Conservation (phyloP, 1,284 basidiomycete genomes). For the Rugosomyces carneus region DNA sequence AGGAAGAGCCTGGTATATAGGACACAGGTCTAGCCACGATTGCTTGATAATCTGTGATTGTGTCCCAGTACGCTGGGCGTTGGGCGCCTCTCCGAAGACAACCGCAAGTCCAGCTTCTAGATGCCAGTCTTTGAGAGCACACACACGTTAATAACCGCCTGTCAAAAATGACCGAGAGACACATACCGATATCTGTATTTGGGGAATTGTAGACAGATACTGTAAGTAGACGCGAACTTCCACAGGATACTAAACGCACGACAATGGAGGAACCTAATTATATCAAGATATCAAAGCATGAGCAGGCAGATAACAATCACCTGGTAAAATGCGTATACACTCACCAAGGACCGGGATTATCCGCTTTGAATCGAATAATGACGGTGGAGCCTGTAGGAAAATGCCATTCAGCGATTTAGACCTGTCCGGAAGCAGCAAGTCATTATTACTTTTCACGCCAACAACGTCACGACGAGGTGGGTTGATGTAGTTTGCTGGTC, state of each 20-base stretch:
- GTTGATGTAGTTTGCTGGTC: conserved; percentile 20
- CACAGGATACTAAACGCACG: conserved; percentile 7
- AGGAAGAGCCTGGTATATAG: conserved; percentile 26
- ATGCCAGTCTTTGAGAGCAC: conserved; percentile 11
- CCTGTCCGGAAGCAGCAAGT: neutral
- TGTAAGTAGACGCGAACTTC: neutral
- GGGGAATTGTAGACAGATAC: neutral
- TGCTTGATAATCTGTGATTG: conserved; percentile 24
- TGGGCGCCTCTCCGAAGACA: conserved; percentile 31
- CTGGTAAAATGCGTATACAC: neutral
- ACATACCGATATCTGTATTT: conserved; percentile 5
- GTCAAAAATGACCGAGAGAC: neutral
- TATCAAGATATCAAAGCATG: neutral
- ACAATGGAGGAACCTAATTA: conserved; percentile 32
- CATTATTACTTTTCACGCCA: conserved; percentile 7
- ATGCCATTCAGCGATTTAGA: too few species aligned
- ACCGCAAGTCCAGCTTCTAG: conserved; percentile 27
- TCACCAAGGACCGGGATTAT: conserved; percentile 24
- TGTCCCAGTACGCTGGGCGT: conserved; percentile 21
- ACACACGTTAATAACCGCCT: neutral
- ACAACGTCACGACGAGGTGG: conserved; percentile 19
- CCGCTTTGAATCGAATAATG: conserved; percentile 18
- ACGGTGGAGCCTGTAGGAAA: conserved; percentile 10
- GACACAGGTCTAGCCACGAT: conserved; percentile 27
- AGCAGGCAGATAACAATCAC: neutral